Percentiles rank a stretch among this genome's conserved stretches.
These are phyloP conservation scores for Amphibolis antarctica DNA, from an alignment of 106 monocot species.

Conservation along the genomic window DNA sequence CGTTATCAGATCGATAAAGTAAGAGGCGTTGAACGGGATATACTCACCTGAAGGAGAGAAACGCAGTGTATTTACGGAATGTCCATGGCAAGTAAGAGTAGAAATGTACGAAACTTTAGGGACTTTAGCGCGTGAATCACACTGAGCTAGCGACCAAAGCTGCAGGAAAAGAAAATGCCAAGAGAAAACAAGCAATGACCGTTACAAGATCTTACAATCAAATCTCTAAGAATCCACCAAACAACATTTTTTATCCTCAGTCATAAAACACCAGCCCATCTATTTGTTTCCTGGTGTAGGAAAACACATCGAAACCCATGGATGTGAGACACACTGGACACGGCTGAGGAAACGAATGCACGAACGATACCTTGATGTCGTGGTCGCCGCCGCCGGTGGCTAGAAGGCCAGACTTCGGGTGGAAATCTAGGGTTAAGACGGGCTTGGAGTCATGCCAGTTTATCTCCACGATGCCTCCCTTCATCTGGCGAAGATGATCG, in stretches of 20 bases:
- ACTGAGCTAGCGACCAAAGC: constrained; percentile 57
- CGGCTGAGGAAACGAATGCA: background rate
- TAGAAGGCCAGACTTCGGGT: constrained; percentile 47
- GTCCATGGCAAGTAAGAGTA: constrained; percentile 73
- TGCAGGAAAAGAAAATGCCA: constrained; percentile 20
- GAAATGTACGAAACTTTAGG: constrained; percentile 52
- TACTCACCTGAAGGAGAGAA: constrained; percentile 83
- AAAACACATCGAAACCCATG: no score
- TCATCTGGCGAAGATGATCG: constrained; percentile 27
- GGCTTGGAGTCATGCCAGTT: constrained; percentile 90
- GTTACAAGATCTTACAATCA: background rate
- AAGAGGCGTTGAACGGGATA: no score
- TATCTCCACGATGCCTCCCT: constrained; percentile 83
- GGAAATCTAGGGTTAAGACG: constrained; percentile 92
- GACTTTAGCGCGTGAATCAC: constrained; percentile 51
- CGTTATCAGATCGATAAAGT: no score
- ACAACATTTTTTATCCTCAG: no score
- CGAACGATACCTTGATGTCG: constrained; percentile 67
- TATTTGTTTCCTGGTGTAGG: no score
- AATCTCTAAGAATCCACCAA: background rate
- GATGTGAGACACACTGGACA: background rate
- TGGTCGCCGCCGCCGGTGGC: constrained; percentile 91
- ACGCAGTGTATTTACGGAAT: constrained; percentile 62
- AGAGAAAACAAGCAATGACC: background rate
- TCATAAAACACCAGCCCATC: no score